Conservation (phyloP, 345 rosid species). For the Euclidium syriacum region DNA sequence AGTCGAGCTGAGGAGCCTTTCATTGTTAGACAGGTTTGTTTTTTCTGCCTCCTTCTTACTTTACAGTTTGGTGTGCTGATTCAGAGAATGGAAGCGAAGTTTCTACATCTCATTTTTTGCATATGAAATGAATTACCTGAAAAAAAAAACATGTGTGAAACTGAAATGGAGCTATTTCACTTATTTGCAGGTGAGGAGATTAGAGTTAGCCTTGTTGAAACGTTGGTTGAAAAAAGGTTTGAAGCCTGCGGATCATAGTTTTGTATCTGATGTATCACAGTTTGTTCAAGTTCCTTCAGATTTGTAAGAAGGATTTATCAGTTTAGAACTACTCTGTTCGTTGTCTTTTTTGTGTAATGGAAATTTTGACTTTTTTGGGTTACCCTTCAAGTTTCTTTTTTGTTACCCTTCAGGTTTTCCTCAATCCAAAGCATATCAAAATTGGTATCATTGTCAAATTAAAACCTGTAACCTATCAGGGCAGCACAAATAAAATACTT, state of each 20-base stretch:
- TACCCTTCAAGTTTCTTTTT: too few relatives aligned
- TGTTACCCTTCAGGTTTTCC: neutral
- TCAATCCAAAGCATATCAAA: neutral
- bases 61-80: neutral
- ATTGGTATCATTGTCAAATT: neutral
- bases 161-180: neutral
- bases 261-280: slow-evolving; percentile 50
- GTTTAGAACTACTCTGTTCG: slow-evolving; percentile 11
- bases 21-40: slow-evolving; percentile 88
- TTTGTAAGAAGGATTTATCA: slow-evolving; percentile 30
- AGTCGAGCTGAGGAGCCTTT: slow-evolving; percentile 81
- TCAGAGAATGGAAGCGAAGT: neutral
- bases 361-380: slow-evolving; percentile 6
- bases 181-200: slow-evolving; percentile 72
- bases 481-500: too few relatives aligned
- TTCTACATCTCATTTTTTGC: neutral
- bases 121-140: neutral
- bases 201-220: slow-evolving; percentile 55
- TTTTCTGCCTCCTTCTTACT: slow-evolving; percentile 1
- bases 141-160: neutral
- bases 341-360: neutral
- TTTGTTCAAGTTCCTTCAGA: slow-evolving; percentile 55
- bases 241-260: slow-evolving; percentile 55
- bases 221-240: slow-evolving; percentile 61
- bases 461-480: too few relatives aligned